phyloP scores from a whole-genome alignment of 140 eudicot species.

The Flaveria floridana region DNA sequence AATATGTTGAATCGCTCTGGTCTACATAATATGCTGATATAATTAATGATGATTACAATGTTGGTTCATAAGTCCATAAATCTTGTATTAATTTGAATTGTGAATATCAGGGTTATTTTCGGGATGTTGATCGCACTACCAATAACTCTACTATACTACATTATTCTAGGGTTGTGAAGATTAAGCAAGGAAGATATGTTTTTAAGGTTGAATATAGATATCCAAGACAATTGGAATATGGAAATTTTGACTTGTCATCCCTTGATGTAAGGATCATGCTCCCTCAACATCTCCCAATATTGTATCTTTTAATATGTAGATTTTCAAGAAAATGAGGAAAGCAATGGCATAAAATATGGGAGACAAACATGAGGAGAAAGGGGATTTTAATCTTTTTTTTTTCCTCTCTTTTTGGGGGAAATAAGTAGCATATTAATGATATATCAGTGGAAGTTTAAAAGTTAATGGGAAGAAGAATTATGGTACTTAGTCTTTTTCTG shows the following conservation, averaged over 20 bases:
- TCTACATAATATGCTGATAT: background rate
- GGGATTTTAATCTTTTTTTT: conserved; percentile 10
- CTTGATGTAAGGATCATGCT: conserved; percentile 41
- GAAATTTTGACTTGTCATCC: conserved; percentile 32
- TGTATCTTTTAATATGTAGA: conserved; percentile 32
- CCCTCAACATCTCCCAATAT: conserved; percentile 36
- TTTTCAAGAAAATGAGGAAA: conserved; percentile 33
- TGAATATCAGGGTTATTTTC: conserved; percentile 45
- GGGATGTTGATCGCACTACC: conserved; percentile 65
- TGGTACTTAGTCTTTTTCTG: conserved; percentile 16
- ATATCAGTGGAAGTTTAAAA: conserved; percentile 29
- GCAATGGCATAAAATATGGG: conserved; percentile 21
- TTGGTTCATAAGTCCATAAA: background rate
- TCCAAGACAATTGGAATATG: conserved; percentile 40
- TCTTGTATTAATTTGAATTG: background rate
- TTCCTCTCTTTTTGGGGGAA: background rate
- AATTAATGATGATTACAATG: background rate
- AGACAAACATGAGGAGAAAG: conserved; percentile 35
- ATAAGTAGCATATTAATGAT: conserved; percentile 20
- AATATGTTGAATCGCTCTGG: too few species aligned
- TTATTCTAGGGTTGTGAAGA: conserved; percentile 48
- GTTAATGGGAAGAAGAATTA: conserved; percentile 18
- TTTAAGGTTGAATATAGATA: conserved; percentile 16
- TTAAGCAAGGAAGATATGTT: conserved; percentile 26
- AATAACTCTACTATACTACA: conserved; percentile 51